Evolutionary conservation across 2,329 filamentous ascomycete species (phyloP), one percentile per base, ranked within the genome.

Genomic region (Setomelanomma holmii): DNA sequence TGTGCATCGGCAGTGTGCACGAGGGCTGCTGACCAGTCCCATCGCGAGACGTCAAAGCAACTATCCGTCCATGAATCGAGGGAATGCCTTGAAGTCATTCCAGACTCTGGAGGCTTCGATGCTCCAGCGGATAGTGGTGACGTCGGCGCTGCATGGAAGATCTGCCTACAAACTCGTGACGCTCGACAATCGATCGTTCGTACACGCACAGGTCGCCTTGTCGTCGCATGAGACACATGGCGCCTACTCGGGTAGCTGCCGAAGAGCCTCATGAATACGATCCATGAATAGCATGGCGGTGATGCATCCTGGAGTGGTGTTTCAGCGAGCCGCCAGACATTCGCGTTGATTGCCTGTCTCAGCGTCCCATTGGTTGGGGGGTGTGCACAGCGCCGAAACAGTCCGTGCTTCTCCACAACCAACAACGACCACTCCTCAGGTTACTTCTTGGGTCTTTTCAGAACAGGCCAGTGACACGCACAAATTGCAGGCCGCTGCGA

Each of bases 391-490:
- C 30, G n/a, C 11, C 68, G 68, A 72, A 72, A 70, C 68, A 58
- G 44, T 41, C 51, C 53, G 47, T 44, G 46, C 23, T 56, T 14
- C 14, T 30, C 27, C 27, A 30, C 56, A 55, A 57, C 49, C 56
- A 57, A 64, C 60, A 20, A 61, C 61, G 51, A 64, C 71, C 71
- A 72, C 44, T 73, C 67, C 53, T 67, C 62, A 55, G 54, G 49
- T 62, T 56, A 60, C 45, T 55, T 24, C 43, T 46, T 34, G 46
- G 34, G 20, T 42, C 51, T 51, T 58, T 49, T 53, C 45, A 49
- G 54, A 58, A 50, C 55, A 45, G 38, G 50, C 63, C 49, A 50
- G 62, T 60, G 60, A 53, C 58, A 64, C 61, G 47, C 63, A 49
- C 35, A 64, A 61, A 62, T 56, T 64, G 51, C 58, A 61, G 55